A percentile compares a stretch with the other conserved stretches of the same genome.
phyloP scores from a whole-genome alignment of 306 rosid species.

The Psophocarpus tetragonolobus region DNA sequence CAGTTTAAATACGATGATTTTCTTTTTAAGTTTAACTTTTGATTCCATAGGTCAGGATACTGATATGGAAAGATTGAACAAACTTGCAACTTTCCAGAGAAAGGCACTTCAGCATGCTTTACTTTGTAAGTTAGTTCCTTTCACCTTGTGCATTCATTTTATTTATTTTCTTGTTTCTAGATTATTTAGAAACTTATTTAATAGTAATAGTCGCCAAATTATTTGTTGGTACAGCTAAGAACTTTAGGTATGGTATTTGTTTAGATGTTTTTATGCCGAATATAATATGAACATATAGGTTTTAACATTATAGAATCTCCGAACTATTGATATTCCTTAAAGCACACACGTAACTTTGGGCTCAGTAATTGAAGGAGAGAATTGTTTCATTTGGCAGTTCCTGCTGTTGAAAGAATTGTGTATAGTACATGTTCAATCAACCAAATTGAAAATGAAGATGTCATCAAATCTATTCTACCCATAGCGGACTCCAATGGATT shows the following conservation, averaged over 20 bases:
- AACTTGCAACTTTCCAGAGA: constrained; percentile 84
- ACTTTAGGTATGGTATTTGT: not conserved
- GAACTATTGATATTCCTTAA: not conserved
- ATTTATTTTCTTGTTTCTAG: not conserved
- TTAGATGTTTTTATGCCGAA: not conserved
- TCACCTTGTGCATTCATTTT: not conserved
- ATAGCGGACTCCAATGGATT: constrained; percentile 70
- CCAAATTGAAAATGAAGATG: constrained; percentile 83
- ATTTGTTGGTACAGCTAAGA: not conserved
- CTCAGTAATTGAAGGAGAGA: not conserved
- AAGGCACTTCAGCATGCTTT: constrained; percentile 85
- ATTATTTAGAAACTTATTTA: not conserved
- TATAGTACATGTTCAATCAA: constrained; percentile 86
- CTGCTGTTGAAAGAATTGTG: constrained; percentile 70
- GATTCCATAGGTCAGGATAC: constrained; percentile 40
- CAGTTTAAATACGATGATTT: not conserved
- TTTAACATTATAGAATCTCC: not conserved
- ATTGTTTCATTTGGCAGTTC: constrained; percentile 60
- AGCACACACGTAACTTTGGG: not conserved
- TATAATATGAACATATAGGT: not conserved
- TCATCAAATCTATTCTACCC: constrained; percentile 63
- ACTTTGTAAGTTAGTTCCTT: constrained; percentile 53
- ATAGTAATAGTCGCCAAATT: not conserved
- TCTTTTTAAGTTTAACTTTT: not conserved
- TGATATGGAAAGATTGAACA: constrained; percentile 70